Conservation (phyloP, 2,329 filamentous ascomycete species). For the Pseudocercospora cruenta region DNA sequence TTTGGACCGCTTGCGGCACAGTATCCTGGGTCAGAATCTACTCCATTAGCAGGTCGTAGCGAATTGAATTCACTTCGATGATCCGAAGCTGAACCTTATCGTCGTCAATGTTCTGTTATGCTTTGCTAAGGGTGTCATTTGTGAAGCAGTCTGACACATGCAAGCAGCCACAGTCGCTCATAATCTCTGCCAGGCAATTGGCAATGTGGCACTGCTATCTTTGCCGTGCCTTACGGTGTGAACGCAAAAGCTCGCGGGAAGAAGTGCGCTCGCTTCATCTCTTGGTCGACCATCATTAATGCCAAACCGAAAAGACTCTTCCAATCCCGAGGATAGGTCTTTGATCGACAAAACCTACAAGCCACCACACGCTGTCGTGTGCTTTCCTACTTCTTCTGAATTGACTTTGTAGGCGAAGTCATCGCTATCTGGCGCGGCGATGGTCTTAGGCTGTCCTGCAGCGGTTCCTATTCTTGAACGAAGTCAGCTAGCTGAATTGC, state of each 20-base stretch:
- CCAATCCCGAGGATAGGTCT: neutral
- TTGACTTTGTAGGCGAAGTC: conserved; percentile 1
- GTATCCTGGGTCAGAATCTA: neutral
- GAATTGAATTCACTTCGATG: neutral
- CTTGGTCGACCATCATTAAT: neutral
- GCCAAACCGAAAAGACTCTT: neutral
- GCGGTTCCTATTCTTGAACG: conserved; percentile 7
- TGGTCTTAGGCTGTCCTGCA: conserved; percentile 5
- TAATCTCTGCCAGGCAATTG: neutral
- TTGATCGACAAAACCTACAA: conserved; percentile 9
- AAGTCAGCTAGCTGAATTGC: neutral
- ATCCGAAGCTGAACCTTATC: neutral
- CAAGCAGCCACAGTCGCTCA: neutral
- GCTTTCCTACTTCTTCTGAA: conserved; percentile 26
- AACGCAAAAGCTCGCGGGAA: neutral
- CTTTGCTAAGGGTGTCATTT: neutral
- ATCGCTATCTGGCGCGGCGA: conserved; percentile 1
- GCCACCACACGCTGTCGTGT: conserved; percentile 38
- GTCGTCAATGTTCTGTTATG: neutral
- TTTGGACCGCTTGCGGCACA: neutral
- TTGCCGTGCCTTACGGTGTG: neutral
- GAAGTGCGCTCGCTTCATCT: conserved; percentile 1
- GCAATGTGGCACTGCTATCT: neutral
- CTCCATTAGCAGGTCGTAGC: neutral
- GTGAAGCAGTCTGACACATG: neutral